These are phyloP conservation scores for Lecanoromycetidae sp. DNA, from an alignment of 2,329 filamentous ascomycete genomes.

Conservation along the genomic window DNA sequence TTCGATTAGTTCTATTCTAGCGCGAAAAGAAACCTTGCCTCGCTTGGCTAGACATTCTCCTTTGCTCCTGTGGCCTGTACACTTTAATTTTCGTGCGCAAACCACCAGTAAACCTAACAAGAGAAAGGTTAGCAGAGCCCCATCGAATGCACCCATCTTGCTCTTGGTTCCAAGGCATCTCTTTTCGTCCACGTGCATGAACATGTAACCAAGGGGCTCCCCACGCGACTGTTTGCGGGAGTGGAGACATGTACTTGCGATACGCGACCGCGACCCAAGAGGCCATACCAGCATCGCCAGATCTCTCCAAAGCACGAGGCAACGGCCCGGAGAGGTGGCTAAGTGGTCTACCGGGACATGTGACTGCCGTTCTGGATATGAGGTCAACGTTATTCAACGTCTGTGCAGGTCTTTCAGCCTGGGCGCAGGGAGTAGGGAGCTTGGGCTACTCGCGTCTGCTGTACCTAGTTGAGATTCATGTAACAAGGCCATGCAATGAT, in stretches of 20 bases:
- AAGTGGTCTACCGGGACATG: not conserved
- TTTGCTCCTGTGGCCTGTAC: not conserved
- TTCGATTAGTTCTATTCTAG: no score
- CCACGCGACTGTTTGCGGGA: conserved; percentile 4
- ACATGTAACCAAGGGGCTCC: not conserved
- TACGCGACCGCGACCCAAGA: conserved; percentile 16
- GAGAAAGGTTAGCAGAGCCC: not conserved
- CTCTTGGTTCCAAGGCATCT: not conserved
- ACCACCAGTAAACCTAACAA: not conserved
- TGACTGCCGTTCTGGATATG: not conserved
- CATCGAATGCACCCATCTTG: not conserved
- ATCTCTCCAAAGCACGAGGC: conserved; percentile 7
- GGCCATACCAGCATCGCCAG: not conserved
- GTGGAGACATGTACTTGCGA: conserved; percentile 11
- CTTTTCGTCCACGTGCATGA: not conserved
- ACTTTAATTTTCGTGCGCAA: not conserved
- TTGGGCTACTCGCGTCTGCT: not conserved
- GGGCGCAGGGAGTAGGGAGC: not conserved
- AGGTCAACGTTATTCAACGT: not conserved
- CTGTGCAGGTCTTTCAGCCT: conserved; percentile 1
- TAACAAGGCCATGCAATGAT: not conserved
- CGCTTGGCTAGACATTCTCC: not conserved
- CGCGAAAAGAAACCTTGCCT: no score
- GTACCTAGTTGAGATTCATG: not conserved
- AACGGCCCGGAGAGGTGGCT: conserved; percentile 3